phyloP scores from a whole-genome alignment of 2,329 filamentous ascomycete species.

The Gnomoniopsis smithogilvyi region DNA sequence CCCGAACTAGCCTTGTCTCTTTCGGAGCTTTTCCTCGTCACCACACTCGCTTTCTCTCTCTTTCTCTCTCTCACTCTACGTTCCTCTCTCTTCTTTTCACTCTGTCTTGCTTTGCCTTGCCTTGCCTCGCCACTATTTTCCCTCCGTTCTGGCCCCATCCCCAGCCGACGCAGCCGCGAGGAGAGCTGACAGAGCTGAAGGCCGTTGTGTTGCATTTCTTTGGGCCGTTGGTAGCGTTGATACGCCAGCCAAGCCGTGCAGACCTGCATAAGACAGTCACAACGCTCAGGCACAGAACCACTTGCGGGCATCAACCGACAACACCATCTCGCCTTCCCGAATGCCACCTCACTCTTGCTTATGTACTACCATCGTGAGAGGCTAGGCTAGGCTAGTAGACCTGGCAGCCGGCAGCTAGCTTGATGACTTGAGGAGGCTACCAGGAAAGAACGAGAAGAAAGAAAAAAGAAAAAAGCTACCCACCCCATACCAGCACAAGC shows the following conservation, averaged over 20 bases:
- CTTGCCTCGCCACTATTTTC: background rate
- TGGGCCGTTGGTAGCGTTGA: too few species aligned
- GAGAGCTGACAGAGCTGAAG: background rate
- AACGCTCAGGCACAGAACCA: conserved; percentile 10
- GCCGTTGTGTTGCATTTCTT: too few species aligned
- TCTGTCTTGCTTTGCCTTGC: background rate
- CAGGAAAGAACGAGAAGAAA: too few species aligned
- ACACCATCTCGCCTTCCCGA: conserved; percentile 5
- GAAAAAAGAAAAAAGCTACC: too few species aligned
- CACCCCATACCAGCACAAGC: conserved; percentile 1
- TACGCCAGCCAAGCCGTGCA: background rate
- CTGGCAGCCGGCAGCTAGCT: too few species aligned
- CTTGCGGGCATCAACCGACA: background rate
- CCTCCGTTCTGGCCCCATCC: background rate
- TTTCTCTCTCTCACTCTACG: background rate
- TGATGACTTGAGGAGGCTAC: too few species aligned
- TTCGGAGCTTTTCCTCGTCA: too few species aligned
- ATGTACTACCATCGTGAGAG: background rate
- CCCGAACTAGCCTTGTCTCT: background rate
- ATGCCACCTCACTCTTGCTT: conserved; percentile 10
- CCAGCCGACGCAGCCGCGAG: background rate
- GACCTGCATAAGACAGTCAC: background rate
- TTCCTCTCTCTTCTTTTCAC: background rate
- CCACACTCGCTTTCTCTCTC: background rate
- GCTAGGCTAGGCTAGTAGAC: too few species aligned